These are phyloP conservation scores for Arthrocladium fulminans DNA, from an alignment of 2,329 filamentous ascomycete species.

Conservation along the genomic window DNA sequence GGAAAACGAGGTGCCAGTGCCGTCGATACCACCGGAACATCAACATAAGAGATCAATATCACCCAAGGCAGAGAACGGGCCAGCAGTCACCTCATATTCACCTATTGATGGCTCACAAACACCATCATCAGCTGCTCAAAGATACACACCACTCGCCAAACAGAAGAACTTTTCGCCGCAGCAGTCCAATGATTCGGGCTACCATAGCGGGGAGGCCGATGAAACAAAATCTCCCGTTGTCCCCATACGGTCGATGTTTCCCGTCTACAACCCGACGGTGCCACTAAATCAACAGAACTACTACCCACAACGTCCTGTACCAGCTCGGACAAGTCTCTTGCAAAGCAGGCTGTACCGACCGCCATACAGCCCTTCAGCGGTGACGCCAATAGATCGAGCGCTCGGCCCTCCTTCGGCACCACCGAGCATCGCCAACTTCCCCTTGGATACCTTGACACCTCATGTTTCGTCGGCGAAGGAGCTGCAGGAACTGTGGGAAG, in stretches of 20 bases:
- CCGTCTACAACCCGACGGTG: conserved; percentile 33
- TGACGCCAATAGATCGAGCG: conserved; percentile 29
- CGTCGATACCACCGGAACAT: conserved; percentile 4
- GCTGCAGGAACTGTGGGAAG: conserved; percentile 36
- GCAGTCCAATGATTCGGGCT: conserved; percentile 14
- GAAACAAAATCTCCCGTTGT: conserved; percentile 25
- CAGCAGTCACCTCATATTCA: conserved; percentile 20
- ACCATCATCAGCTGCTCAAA: conserved; percentile 11
- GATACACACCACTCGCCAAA: conserved; percentile 14
- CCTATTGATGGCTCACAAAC: conserved; percentile 16
- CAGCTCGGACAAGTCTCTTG: conserved; percentile 11
- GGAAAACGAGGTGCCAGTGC: neutral
- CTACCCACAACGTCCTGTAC: conserved; percentile 24
- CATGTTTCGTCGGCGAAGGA: conserved; percentile 33
- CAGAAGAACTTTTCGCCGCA: conserved; percentile 12
- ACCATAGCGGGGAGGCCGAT: neutral
- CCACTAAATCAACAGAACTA: conserved; percentile 32
- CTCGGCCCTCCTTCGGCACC: conserved; percentile 34
- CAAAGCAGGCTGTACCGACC: conserved; percentile 18
- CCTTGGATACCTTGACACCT: conserved; percentile 29
- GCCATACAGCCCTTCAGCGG: conserved; percentile 26
- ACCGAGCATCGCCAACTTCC: conserved; percentile 35
- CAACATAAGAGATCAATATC: neutral
- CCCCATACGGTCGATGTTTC: conserved; percentile 40
- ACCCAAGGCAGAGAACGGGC: conserved; percentile 18